Evolutionary conservation across 768 basidiomycete species (phyloP), one percentile per base, ranked within the genome.

Genomic region (Amanita rubescens): DNA sequence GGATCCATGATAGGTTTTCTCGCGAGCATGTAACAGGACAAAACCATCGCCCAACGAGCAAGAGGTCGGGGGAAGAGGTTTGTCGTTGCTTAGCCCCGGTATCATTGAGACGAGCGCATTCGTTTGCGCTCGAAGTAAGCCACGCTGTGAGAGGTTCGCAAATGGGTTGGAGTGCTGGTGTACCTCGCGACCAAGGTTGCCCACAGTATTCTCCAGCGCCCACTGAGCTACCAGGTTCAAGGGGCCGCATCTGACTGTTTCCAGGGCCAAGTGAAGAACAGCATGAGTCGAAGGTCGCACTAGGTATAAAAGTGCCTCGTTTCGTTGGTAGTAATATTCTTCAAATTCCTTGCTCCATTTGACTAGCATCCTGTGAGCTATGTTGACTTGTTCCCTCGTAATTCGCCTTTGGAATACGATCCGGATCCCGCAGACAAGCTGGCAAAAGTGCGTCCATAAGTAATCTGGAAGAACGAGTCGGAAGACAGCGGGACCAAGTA

Each of bases 271-370:
- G 51, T 73, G 71, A 2, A 49, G 8, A 3, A 63, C 33, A 7
- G 58, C 55, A 46, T 73, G 72, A 2, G 70, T 55, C 22, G 54
- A 55, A 0, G 63, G 70, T 1, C 58, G 37, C 9, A 66, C 39
- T 38, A 73, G 65, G 38, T 73, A 70, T 6, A 73, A 11, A 0
- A 57, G 60, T 24, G 66, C 59, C 0, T 46, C 44, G 1, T 45
- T 17, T 0, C 56, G 58, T 9, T 67, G 60, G 46, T 61, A 60
- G 42, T 71, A 72, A 0, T 68, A 9, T 0, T 22, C 15, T 42
- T 73, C 65, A 22, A 65, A 72, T 1, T 68, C 67, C 1, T 42
- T 46, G 6, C 62, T 51, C 57, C 67, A 71, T 3, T 59, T 42
- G 9, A 53, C 51, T 0, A 69, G 50, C 1, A 59, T 48, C 0